Evolutionary conservation across 345 rosid genomes (phyloP).

Genomic region (Euphorbia tirucalli): DNA sequence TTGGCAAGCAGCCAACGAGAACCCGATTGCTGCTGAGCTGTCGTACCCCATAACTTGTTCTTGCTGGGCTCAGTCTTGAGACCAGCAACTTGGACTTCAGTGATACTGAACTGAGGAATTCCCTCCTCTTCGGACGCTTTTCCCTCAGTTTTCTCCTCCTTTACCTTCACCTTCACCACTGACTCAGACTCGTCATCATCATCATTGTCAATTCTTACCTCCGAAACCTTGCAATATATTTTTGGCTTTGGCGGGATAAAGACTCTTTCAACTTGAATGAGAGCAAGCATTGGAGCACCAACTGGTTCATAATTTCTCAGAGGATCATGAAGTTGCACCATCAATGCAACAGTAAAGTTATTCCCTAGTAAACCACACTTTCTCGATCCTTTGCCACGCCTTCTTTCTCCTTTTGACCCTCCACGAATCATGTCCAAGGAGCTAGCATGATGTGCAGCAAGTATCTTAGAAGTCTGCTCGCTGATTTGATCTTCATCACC

Average conservation of each 20-base stretch:
- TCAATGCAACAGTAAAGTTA: conserved; percentile 83
- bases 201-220: conserved; percentile 42
- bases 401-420: conserved; percentile 68
- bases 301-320: conserved; percentile 80
- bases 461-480: conserved; percentile 73
- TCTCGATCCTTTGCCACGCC: conserved; percentile 54
- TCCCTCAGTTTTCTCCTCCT: conserved; percentile 42
- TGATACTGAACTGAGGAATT: conserved; percentile 61
- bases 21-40: conserved; percentile 77
- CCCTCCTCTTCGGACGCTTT: conserved; percentile 45
- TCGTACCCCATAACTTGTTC: conserved; percentile 70
- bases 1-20: conserved; percentile 90
- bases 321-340: conserved; percentile 92
- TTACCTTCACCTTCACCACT: conserved; percentile 21
- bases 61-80: conserved; percentile 59
- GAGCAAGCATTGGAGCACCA: conserved; percentile 94
- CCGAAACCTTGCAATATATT: conserved; percentile 66
- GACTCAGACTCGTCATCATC: conserved; percentile 46
- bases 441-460: conserved; percentile 89
- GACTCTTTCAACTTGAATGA: conserved; percentile 91
- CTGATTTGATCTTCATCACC: conserved; percentile 74
- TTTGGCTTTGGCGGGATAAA: conserved; percentile 83
- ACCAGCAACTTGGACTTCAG: conserved; percentile 86
- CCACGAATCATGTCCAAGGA: conserved; percentile 62
- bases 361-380: conserved; percentile 85